These are phyloP conservation scores for Spirogloea muscicola DNA, from an alignment of 139 green algal genomes.

Conservation along the genomic window DNA sequence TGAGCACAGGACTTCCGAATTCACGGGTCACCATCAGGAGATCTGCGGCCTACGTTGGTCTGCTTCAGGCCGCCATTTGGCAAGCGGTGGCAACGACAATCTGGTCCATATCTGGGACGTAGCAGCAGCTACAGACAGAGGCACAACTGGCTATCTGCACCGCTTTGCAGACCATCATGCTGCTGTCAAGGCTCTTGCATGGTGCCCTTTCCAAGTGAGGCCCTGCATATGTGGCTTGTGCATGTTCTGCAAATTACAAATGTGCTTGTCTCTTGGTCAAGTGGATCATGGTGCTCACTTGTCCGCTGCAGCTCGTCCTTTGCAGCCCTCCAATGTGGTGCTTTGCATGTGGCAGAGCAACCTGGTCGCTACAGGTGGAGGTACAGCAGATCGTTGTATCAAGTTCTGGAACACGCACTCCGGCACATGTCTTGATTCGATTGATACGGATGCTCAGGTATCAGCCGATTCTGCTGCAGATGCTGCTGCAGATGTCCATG, in stretches of 20 bases:
- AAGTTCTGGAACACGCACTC: conserved; percentile 80
- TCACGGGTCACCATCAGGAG: conserved; percentile 55
- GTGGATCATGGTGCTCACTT: too few species aligned
- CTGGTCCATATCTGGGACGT: conserved; percentile 73
- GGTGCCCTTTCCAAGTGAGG: conserved; percentile 72
- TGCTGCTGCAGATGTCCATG: neutral
- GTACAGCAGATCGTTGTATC: conserved; percentile 75
- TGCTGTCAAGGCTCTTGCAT: conserved; percentile 79
- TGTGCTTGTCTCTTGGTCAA: too few species aligned
- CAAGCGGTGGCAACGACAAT: conserved; percentile 81
- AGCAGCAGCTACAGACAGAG: too few species aligned
- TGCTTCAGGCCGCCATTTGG: conserved; percentile 68
- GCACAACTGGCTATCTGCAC: conserved; percentile 35
- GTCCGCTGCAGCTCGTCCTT: too few species aligned
- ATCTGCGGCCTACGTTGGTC: conserved; percentile 82
- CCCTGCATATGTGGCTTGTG: neutral
- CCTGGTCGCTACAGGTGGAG: conserved; percentile 74
- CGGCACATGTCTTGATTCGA: conserved; percentile 68
- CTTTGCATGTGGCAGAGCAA: conserved; percentile 59
- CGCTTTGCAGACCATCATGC: conserved; percentile 63
- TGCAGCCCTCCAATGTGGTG: too few species aligned
- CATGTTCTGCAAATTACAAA: too few species aligned
- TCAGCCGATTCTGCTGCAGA: neutral
- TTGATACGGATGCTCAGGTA: conserved; percentile 65
- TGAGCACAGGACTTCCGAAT: conserved; percentile 54